Percentiles rank a stretch among this genome's conserved stretches.
These are phyloP conservation scores for Orbilia brochopaga DNA, from an alignment of 2,329 filamentous ascomycete species.

Conservation along the genomic window DNA sequence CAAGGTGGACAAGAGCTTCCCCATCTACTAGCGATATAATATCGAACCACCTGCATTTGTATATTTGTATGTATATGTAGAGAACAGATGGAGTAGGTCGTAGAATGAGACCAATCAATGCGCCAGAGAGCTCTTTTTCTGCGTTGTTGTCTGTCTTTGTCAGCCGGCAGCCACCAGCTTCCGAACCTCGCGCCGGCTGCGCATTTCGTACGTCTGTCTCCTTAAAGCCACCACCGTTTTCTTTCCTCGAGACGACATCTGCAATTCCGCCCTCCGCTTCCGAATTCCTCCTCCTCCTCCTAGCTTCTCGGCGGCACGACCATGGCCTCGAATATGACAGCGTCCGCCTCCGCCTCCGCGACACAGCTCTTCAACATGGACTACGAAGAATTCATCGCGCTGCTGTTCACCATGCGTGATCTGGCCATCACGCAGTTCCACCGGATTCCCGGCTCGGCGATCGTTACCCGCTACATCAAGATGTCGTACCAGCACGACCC, in stretches of 20 bases:
- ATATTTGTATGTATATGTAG: too few species aligned
- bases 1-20: constrained; percentile 68
- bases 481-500: constrained; percentile 98
- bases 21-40: constrained; percentile 62
- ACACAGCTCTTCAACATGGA: constrained; percentile 61
- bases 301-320: constrained; percentile 5
- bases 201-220: neutral
- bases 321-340: constrained; percentile 44
- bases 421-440: constrained; percentile 74
- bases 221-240: neutral
- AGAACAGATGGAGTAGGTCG: too few species aligned
- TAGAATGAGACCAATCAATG: neutral
- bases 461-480: constrained; percentile 91
- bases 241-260: constrained; percentile 25
- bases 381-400: constrained; percentile 64
- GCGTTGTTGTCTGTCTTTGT: neutral
- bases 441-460: constrained; percentile 89
- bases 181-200: neutral
- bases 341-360: constrained; percentile 22
- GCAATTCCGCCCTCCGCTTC: constrained; percentile 10
- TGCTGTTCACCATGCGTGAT: constrained; percentile 64
- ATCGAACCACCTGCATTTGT: neutral
- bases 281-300: constrained; percentile 11
- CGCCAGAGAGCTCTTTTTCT: neutral
- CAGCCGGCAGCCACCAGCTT: neutral